These are phyloP conservation scores for Cercophora scortea DNA, from an alignment of 495 filamentous ascomycete species.

Conservation along the genomic window DNA sequence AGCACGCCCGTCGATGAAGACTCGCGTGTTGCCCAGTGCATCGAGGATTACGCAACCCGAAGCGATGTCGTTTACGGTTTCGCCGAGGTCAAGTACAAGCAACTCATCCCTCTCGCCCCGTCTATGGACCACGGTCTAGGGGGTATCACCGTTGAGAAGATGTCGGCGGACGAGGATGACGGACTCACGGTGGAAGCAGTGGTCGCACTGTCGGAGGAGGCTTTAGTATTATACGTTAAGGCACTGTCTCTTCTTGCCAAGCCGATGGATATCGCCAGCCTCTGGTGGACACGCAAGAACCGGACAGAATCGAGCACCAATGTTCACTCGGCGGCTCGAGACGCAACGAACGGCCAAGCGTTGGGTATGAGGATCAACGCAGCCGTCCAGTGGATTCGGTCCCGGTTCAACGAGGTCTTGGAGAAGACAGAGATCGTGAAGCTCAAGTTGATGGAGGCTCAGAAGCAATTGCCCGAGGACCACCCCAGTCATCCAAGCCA, in stretches of 20 bases:
- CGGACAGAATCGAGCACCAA: conserved; percentile 51
- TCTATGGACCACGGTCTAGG: conserved; percentile 64
- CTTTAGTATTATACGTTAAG: conserved; percentile 92
- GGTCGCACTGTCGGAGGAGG: conserved; percentile 85
- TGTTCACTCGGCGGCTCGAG: conserved; percentile 33
- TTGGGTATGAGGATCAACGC: conserved; percentile 77
- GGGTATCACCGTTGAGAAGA: conserved; percentile 40
- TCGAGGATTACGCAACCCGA: conserved; percentile 85
- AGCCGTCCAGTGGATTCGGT: conserved; percentile 89
- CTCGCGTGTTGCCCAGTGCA: conserved; percentile 60
- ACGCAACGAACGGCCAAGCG: conserved; percentile 40
- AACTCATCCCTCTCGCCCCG: conserved; percentile 80
- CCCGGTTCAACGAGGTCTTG: conserved; percentile 89
- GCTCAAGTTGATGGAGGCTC: conserved; percentile 77
- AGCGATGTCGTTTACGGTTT: conserved; percentile 96
- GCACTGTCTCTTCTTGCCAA: conserved; percentile 79
- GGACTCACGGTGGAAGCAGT: conserved; percentile 78
- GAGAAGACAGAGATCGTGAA: conserved; percentile 92
- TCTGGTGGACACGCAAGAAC: conserved; percentile 81
- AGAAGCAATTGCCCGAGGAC: conserved; percentile 72
- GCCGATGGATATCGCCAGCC: conserved; percentile 92
- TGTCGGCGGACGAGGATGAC: conserved; percentile 48
- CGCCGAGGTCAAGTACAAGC: conserved; percentile 97
- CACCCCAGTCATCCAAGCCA: conserved; percentile 79
- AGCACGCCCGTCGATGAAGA: conserved; percentile 69